A percentile compares a stretch with the other conserved stretches of the same genome.
Conservation (phyloP, 169 alveolate genomes). For the Cryptosporidium xiaoi region DNA sequence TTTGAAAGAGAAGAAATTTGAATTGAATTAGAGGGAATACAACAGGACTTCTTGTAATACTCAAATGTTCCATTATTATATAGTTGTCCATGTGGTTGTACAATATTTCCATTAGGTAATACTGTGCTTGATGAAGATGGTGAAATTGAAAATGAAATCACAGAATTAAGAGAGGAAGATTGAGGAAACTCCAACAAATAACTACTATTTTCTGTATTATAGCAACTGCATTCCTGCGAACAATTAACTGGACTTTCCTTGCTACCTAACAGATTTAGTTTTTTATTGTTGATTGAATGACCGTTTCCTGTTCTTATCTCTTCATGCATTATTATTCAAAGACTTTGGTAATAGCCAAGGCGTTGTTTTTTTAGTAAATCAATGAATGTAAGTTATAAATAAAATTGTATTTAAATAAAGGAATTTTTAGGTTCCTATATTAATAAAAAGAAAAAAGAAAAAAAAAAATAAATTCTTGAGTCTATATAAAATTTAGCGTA, state of each 20-base stretch:
- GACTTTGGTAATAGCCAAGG: not conserved
- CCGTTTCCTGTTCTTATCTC: constrained; percentile 13
- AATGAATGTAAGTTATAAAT: too few relatives aligned
- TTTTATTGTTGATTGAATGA: not conserved
- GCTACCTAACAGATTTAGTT: not conserved
- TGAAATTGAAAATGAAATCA: constrained; percentile 56
- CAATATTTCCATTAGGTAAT: constrained; percentile 15
- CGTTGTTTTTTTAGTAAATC: too few relatives aligned
- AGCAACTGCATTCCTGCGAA: constrained; percentile 55
- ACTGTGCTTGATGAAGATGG: constrained; percentile 29
- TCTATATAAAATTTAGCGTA: too few relatives aligned
- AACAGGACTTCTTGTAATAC: constrained; percentile 36
- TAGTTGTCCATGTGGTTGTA: constrained; percentile 9
- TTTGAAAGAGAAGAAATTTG: constrained; percentile 47
- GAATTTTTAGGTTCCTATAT: too few relatives aligned
- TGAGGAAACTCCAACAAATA: constrained; percentile 32
- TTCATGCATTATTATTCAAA: constrained; percentile 46
- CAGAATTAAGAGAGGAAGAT: constrained; percentile 15
- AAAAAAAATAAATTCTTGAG: too few relatives aligned
- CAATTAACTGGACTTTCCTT: not conserved
- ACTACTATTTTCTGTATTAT: constrained; percentile 31
- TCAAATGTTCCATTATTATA: constrained; percentile 10
- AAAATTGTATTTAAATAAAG: too few relatives aligned
- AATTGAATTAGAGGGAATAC: constrained; percentile 53
- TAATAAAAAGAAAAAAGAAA: too few relatives aligned